These are phyloP conservation scores for Trichophaea hybrida DNA, from an alignment of 2,329 filamentous ascomycete species.

Conservation along the genomic window DNA sequence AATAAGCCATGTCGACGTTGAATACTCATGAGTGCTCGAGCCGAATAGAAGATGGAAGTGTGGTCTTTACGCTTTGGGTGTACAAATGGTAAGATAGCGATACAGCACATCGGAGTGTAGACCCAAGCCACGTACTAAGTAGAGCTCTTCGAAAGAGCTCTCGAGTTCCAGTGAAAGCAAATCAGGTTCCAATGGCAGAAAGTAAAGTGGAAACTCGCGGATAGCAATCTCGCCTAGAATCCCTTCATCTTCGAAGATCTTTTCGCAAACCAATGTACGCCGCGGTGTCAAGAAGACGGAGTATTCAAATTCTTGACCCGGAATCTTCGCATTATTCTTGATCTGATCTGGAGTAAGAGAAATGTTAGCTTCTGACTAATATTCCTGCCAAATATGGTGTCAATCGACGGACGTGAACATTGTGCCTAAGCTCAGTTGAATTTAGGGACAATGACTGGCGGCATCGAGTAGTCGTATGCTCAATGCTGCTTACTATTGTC, in stretches of 20 bases:
- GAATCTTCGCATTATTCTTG: conserved; percentile 26
- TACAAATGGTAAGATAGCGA: conserved; percentile 25
- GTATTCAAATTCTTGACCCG: conserved; percentile 67
- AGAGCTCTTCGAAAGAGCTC: conserved; percentile 73
- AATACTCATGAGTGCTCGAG: conserved; percentile 84
- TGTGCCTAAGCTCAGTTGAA: conserved; percentile 26
- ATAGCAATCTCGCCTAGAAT: conserved; percentile 87
- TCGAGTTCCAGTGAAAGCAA: conserved; percentile 81
- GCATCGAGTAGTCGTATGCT: conserved; percentile 40
- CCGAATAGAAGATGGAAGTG: conserved; percentile 74
- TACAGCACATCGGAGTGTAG: neutral
- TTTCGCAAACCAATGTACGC: conserved; percentile 78
- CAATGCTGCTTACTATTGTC: conserved; percentile 48
- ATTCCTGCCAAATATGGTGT: neutral
- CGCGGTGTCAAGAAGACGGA: conserved; percentile 93
- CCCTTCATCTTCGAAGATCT: conserved; percentile 80
- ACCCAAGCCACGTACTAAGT: conserved; percentile 42
- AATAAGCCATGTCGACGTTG: conserved; percentile 88
- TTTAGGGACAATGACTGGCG: conserved; percentile 45
- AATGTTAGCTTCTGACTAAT: conserved; percentile 38
- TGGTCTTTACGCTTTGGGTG: conserved; percentile 58
- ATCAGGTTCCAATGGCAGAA: conserved; percentile 83
- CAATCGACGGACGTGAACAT: neutral
- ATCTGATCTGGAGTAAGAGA: conserved; percentile 24
- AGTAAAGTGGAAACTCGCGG: conserved; percentile 71